Conservation (phyloP, 208 protist genomes). For the Wallacemonas sp. region DNA sequence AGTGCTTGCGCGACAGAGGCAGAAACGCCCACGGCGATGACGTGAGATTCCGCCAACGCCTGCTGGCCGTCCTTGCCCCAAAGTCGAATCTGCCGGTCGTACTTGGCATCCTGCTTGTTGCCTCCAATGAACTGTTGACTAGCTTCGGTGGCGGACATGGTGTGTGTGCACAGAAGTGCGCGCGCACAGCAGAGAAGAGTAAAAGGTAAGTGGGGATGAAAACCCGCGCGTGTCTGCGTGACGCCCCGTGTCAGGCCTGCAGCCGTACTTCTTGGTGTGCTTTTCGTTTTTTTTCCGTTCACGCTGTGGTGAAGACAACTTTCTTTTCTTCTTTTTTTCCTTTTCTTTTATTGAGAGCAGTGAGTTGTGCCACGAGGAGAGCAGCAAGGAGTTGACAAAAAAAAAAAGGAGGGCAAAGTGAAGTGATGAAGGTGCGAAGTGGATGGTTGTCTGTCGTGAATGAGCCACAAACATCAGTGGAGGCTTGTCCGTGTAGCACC, state of each 20-base stretch:
- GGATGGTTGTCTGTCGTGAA: neutral
- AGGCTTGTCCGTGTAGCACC: too few relatives aligned
- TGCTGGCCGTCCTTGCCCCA: slow-evolving; percentile 95
- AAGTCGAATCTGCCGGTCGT: slow-evolving; percentile 93
- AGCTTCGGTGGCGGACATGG: neutral
- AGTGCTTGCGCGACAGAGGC: slow-evolving; percentile 90
- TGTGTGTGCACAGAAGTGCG: neutral
- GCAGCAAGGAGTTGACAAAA: too few relatives aligned
- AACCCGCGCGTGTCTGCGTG: neutral
- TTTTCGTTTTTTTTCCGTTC: slow-evolving; percentile 10
- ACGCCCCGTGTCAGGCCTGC: too few relatives aligned
- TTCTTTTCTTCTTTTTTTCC: neutral
- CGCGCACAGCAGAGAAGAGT: too few relatives aligned
- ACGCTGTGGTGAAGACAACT: neutral
- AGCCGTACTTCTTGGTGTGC: slow-evolving; percentile 1
- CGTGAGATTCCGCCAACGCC: slow-evolving; percentile 71
- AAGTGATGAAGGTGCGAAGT: neutral
- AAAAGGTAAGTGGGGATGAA: neutral
- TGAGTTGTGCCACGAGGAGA: too few relatives aligned
- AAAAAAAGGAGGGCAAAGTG: slow-evolving; percentile 15
- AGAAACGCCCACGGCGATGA: slow-evolving; percentile 92
- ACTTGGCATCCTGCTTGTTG: slow-evolving; percentile 50
- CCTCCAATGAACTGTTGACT: slow-evolving; percentile 12
- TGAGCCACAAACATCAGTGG: too few relatives aligned
- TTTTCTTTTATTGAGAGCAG: too few relatives aligned